phyloP scores from a whole-genome alignment of 1,284 basidiomycete genomes.

The Butyriboletus appendiculatus region DNA sequence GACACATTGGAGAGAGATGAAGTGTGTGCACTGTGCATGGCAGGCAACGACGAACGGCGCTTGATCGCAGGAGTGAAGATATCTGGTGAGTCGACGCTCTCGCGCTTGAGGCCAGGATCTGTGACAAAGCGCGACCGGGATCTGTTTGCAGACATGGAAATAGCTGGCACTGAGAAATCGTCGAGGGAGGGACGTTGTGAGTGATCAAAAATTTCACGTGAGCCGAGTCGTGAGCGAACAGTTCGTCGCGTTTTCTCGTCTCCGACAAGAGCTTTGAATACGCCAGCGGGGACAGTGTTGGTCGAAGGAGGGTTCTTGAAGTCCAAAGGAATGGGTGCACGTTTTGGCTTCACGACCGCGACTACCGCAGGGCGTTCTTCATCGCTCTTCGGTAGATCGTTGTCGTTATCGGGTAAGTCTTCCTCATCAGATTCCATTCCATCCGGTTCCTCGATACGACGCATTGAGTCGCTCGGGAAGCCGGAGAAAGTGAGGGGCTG shows the following conservation, averaged over 20 bases:
- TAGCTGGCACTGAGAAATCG: slow-evolving; percentile 66
- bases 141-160: slow-evolving; percentile 54
- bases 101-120: slow-evolving; percentile 45
- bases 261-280: slow-evolving; percentile 75
- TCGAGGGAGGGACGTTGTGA: slow-evolving; percentile 70
- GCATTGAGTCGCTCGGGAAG: slow-evolving; percentile 41
- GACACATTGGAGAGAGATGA: slow-evolving; percentile 45
- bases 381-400: slow-evolving; percentile 30
- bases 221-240: slow-evolving; percentile 73
- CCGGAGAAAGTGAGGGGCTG: slow-evolving; percentile 68
- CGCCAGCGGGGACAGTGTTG: slow-evolving; percentile 78
- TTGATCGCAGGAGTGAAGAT: slow-evolving; percentile 49
- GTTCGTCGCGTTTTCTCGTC: slow-evolving; percentile 66
- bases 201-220: slow-evolving; percentile 63
- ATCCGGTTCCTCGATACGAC: slow-evolving; percentile 16
- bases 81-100: slow-evolving; percentile 40
- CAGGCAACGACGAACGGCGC: slow-evolving; percentile 63
- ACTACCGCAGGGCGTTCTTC: slow-evolving; percentile 36
- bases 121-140: slow-evolving; percentile 55
- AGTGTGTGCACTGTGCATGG: slow-evolving; percentile 44
- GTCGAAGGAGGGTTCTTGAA: slow-evolving; percentile 73
- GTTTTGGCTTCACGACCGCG: slow-evolving; percentile 50
- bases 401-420: slow-evolving; percentile 11
- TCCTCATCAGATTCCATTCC: slow-evolving; percentile 18
- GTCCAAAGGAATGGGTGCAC: slow-evolving; percentile 77